Conservation (phyloP, 2,329 filamentous ascomycete genomes). For the Teratosphaeria pseudoeucalypti region DNA sequence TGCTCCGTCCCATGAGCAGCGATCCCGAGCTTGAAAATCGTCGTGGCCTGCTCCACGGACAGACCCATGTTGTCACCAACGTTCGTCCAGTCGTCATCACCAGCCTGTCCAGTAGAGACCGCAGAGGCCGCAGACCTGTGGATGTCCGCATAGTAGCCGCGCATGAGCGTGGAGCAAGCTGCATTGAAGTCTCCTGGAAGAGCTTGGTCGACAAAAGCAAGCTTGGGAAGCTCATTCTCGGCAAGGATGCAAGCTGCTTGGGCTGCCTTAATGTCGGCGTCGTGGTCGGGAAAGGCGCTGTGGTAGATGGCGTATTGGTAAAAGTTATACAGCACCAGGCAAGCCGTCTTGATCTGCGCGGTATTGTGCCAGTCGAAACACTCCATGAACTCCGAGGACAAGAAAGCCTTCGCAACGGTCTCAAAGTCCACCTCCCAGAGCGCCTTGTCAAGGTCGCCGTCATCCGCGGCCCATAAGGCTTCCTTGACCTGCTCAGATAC, state of each 20-base stretch:
- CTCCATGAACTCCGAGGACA: conserved; percentile 32
- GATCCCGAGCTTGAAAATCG: conserved; percentile 42
- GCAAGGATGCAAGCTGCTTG: conserved; percentile 57
- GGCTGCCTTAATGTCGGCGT: conserved; percentile 55
- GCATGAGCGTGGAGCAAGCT: conserved; percentile 61
- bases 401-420: conserved; percentile 64
- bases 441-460: conserved; percentile 28
- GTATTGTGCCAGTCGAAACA: conserved; percentile 46
- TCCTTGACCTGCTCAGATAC: conserved; percentile 38
- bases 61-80: conserved; percentile 21
- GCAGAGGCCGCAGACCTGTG: neutral
- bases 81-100: conserved; percentile 25
- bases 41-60: conserved; percentile 36
- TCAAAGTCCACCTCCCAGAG: conserved; percentile 73
- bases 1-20: conserved; percentile 33
- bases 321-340: conserved; percentile 70
- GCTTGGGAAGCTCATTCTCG: conserved; percentile 53
- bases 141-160: conserved; percentile 35
- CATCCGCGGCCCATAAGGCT: conserved; percentile 38
- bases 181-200: conserved; percentile 74
- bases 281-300: conserved; percentile 75
- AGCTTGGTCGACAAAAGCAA: conserved; percentile 39
- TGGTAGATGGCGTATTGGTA: conserved; percentile 79
- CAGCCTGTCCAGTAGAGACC: neutral
- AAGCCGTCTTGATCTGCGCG: conserved; percentile 46